Percentiles rank a stretch among this genome's conserved stretches.
These are phyloP conservation scores for Pyrus hybrid DNA, from an alignment of 331 rosid species.

Conservation along the genomic window DNA sequence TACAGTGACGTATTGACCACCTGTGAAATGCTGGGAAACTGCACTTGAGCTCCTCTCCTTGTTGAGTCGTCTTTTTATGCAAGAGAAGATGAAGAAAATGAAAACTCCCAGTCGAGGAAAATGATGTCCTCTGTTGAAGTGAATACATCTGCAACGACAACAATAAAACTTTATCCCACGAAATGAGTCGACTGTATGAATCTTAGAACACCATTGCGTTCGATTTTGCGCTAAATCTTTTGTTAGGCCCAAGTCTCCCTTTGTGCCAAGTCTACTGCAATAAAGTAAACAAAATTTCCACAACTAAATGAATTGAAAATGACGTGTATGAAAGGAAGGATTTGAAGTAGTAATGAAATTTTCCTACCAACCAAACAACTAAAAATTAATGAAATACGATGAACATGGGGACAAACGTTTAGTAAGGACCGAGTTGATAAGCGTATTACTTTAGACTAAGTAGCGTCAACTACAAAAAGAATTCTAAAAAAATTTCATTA, in stretches of 20 bases:
- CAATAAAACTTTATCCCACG: too few relatives aligned
- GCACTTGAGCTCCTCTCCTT: background rate
- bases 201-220: too few relatives aligned
- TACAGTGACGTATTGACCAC: background rate
- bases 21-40: conserved; percentile 14
- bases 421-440: too few relatives aligned
- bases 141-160: too few relatives aligned
- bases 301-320: background rate
- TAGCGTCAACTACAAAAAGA: background rate
- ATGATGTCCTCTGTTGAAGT: too few relatives aligned
- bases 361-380: background rate
- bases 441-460: background rate
- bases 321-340: background rate
- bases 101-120: background rate
- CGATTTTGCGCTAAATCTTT: too few relatives aligned
- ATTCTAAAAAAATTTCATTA: too few relatives aligned
- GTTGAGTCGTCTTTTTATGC: background rate
- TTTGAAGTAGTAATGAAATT: background rate
- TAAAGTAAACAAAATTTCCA: background rate
- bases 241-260: too few relatives aligned
- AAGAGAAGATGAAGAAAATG: background rate
- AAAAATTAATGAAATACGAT: background rate
- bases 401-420: background rate
- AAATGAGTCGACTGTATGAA: too few relatives aligned
- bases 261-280: too few relatives aligned